phyloP scores from a whole-genome alignment of 768 basidiomycete genomes.

The Artomyces pyxidatus region DNA sequence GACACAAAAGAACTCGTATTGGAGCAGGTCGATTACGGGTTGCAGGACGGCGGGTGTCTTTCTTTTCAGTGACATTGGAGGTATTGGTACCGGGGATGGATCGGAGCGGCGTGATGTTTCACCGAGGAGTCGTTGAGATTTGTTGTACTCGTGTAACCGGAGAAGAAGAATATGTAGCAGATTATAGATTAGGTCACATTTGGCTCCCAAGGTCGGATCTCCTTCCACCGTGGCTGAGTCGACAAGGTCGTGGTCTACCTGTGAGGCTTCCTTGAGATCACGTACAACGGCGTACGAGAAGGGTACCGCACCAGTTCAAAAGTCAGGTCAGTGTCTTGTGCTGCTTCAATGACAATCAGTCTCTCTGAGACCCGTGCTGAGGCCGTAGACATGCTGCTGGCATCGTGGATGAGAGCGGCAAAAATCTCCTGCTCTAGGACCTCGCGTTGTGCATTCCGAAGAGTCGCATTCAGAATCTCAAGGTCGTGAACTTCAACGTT shows the following conservation, averaged over 20 bases:
- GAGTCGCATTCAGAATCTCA: conserved; percentile 34
- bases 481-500: background rate
- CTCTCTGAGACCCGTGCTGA: conserved; percentile 75
- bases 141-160: conserved; percentile 45
- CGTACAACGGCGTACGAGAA: too few species aligned
- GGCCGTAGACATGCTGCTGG: conserved; percentile 67
- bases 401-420: conserved; percentile 62
- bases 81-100: conserved; percentile 12
- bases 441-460: conserved; percentile 60
- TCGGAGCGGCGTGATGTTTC: conserved; percentile 19
- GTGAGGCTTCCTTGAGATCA: too few species aligned
- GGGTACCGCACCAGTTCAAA: conserved; percentile 59
- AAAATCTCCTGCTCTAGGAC: conserved; percentile 79
- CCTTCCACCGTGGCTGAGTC: conserved; percentile 1
- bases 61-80: too few species aligned
- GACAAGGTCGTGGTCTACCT: conserved; percentile 23
- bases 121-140: conserved; percentile 30
- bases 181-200: conserved; percentile 64
- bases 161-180: conserved; percentile 57
- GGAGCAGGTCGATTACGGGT: conserved; percentile 70
- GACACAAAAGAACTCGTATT: conserved; percentile 69
- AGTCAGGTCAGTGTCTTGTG: conserved; percentile 55
- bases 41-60: conserved; percentile 51
- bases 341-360: conserved; percentile 68
- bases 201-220: conserved; percentile 14